These are phyloP conservation scores for Drechslera avenae DNA, from an alignment of 2,329 filamentous ascomycete species.

Conservation along the genomic window DNA sequence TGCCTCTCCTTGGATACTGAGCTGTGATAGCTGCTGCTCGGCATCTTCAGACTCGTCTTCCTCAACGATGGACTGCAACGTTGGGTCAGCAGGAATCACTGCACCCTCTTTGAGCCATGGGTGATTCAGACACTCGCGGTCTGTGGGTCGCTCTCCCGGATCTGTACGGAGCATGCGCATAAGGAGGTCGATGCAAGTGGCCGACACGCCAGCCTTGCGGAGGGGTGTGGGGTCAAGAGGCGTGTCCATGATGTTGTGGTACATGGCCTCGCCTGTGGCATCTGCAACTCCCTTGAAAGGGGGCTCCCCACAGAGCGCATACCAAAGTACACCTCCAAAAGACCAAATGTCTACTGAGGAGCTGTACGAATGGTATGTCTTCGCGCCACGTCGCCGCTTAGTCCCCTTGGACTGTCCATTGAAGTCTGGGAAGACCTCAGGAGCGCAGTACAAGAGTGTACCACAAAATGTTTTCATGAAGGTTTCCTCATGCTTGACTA, in stretches of 20 bases:
- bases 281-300: conserved; percentile 82
- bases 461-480: conserved; percentile 97
- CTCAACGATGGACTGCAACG: conserved; percentile 50
- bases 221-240: conserved; percentile 71
- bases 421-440: conserved; percentile 90
- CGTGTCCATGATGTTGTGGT: conserved; percentile 84
- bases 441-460: conserved; percentile 92
- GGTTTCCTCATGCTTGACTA: conserved; percentile 85
- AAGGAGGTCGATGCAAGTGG: conserved; percentile 74
- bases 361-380: conserved; percentile 69
- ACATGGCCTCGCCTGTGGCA: conserved; percentile 76
- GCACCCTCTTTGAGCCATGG: conserved; percentile 70
- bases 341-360: conserved; percentile 98
- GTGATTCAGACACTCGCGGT: conserved; percentile 71
- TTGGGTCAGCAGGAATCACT: conserved; percentile 43
- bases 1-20: conserved; percentile 57
- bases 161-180: conserved; percentile 79
- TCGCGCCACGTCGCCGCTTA: conserved; percentile 63
- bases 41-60: conserved; percentile 67
- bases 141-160: conserved; percentile 75
- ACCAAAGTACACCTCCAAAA: conserved; percentile 88
- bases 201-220: conserved; percentile 62
- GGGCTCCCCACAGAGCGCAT: conserved; percentile 75
- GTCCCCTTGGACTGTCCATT: conserved; percentile 67
- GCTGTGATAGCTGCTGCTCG: conserved; percentile 46